Evolutionary conservation across 306 rosid genomes (phyloP), one percentile per base, ranked within the genome.

Genomic region (Pterocarpus santalinus): DNA sequence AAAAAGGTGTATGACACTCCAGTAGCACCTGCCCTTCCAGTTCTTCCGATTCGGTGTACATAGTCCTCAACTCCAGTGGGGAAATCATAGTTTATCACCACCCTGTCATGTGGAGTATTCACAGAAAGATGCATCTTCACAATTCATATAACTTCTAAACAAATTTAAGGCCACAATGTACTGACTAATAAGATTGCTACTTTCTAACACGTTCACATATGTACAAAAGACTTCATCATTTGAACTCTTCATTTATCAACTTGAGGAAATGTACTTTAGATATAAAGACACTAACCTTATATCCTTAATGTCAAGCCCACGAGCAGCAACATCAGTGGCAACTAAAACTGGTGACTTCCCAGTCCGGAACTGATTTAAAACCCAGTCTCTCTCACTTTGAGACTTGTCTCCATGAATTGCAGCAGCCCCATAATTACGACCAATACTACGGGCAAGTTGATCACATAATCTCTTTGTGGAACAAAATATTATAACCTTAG

Each of bases 271-370:
- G 47, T 28, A 57, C 38, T 36, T 46, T 9, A 55, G 53, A 57
- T 28, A 70, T 14, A 63, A 52, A 55, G 52, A 41, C 64, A 62
- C 90, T 49, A 78, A 93, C 99, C 99, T 96, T 89, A 96, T 96
- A 82, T 93, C 99, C 86, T 96, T 96, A 86, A 96, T 90, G 83
- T 96, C 99, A 84, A 96, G 99, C 52, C 99, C 99, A 15, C 99
- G 96, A 28, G 99, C 99, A 85, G 99, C 99, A 86, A 96, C 99
- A 64, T 96, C 99, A 4, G 99, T 96, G 43, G 99, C 99, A 79
- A 96, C 99, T 78, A 96, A 83, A 75, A 96, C 76, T 9, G 99
- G 99, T 33, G 97, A 91, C 85, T 93, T 93, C 81, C 99, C 99
- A 69, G 86, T 89, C 35, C 98, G 90, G 68, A 96, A 96, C 86